These are phyloP conservation scores for Solanum bulbocastanum DNA, from an alignment of 257 asterid species.

Conservation along the genomic window DNA sequence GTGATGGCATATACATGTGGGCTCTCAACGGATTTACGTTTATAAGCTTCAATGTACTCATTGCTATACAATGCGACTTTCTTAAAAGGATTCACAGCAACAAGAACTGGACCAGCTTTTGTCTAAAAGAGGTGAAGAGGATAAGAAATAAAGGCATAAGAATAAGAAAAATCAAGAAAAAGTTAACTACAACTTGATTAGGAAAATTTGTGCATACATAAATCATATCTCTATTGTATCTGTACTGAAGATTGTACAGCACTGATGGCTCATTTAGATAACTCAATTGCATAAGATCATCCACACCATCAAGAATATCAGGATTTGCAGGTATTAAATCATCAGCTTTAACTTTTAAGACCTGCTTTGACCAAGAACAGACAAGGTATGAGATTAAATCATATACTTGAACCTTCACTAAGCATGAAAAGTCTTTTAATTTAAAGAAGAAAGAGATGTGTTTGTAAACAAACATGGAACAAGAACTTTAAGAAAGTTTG, in stretches of 20 bases:
- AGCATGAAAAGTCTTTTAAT: background rate
- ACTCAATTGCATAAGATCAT: constrained; percentile 96
- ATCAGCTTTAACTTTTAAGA: constrained; percentile 62
- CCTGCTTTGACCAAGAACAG: constrained; percentile 26
- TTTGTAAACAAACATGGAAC: background rate
- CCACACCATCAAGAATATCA: constrained; percentile 94
- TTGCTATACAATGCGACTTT: constrained; percentile 69
- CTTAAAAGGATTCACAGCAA: constrained; percentile 93
- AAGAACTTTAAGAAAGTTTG: background rate
- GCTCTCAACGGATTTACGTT: constrained; percentile 52
- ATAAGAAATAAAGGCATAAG: constrained; percentile 7
- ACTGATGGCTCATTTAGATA: constrained; percentile 96
- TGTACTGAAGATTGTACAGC: constrained; percentile 76
- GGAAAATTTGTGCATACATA: constrained; percentile 48
- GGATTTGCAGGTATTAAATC: constrained; percentile 81
- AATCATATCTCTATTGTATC: constrained; percentile 78
- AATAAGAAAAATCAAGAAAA: constrained; percentile 2
- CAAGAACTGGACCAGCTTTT: constrained; percentile 98
- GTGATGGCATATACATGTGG: constrained; percentile 97
- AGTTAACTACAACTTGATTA: constrained; percentile 1
- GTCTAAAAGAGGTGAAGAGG: constrained; percentile 46
- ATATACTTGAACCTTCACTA: background rate
- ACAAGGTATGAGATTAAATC: background rate
- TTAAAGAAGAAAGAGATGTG: background rate
- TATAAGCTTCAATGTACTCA: constrained; percentile 74